Conservation (phyloP, 208 protist genomes). For the Leishmania major region DNA sequence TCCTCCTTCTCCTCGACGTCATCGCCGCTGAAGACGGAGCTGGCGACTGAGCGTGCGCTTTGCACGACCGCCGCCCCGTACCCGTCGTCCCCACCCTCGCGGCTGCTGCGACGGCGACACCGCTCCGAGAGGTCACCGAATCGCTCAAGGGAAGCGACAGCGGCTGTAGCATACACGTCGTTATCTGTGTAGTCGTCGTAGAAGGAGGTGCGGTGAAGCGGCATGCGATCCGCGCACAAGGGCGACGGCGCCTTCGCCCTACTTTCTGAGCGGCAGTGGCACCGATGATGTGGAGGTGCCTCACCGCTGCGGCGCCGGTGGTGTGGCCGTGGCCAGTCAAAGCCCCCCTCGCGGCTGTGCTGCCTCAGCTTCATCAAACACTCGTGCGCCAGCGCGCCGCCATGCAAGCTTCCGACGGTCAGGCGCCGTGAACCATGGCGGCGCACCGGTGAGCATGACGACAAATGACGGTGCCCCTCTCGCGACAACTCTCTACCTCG, state of each 20-base stretch:
- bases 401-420: slow-evolving; percentile 8
- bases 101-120: not conserved
- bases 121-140: not conserved
- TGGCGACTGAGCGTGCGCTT: not conserved
- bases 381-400: slow-evolving; percentile 24
- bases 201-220: not conserved
- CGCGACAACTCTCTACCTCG: not conserved
- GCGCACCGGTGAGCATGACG: not conserved
- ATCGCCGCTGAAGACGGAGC: too few species aligned
- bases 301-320: not conserved
- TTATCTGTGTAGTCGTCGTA: not conserved
- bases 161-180: not conserved
- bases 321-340: not conserved
- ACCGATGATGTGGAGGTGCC: not conserved
- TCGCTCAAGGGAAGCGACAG: not conserved
- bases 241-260: not conserved
- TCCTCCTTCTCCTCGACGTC: not conserved
- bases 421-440: not conserved
- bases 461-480: not conserved
- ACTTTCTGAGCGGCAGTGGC: not conserved
- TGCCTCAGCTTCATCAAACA: slow-evolving; percentile 8
- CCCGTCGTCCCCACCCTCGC: too few species aligned
- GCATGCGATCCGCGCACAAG: not conserved
- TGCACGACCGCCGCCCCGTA: not conserved
- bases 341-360: not conserved